Base-by-base conservation (phyloP, 2,329 filamentous ascomycete genomes). In the Mariannaea sp. region DNA sequence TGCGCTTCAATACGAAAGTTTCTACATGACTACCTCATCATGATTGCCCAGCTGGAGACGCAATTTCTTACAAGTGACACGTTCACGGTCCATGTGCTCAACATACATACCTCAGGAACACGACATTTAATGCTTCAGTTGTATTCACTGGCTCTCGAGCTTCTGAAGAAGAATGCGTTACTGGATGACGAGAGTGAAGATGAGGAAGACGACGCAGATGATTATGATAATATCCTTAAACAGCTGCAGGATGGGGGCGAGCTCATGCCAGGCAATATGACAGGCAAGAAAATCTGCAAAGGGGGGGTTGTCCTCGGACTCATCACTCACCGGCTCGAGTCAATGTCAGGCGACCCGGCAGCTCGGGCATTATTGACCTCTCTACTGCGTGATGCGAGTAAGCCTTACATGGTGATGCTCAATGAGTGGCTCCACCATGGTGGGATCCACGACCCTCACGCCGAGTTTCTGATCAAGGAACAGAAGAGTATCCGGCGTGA, bases 391-490 rank as follows among this genome's bases (percentile, higher is more conserved):
- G 93, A 97, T 71, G 88, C 93, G 1, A 97, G 92, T 66, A 84
- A 88, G 49, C 94, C 94, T 0, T 99, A 99, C 70, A 97, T 97
- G 92, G 82, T 83, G 35, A 99, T 99, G 94, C 77, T 99, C 56
- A 99, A 99, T 67, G 93, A 97, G 71, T 99, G 94, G 94, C 78
- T 99, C 13, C 94, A 99, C 68, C 93, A 96, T 67, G 94, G 94
- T 32, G 91, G 88, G 42, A 97, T 99, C 71, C 90, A 89, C 66
- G 94, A 99, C 70, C 91, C 92, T 0, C 93, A 97, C 70, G 84
- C 87, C 1, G 94, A 99, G 71, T 99, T 99, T 63, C 76, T 99
- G 47, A 87, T 99, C 68, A 95, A 95, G 68, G 94, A 97, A 71
- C 91, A 96, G 65, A 95, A 93, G 72, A 96, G 92, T 67, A 97